Evolutionary conservation across 108 stramenopile species (phyloP), one percentile per base, ranked within the genome.

Genomic region (Stephanodiscus triporus): DNA sequence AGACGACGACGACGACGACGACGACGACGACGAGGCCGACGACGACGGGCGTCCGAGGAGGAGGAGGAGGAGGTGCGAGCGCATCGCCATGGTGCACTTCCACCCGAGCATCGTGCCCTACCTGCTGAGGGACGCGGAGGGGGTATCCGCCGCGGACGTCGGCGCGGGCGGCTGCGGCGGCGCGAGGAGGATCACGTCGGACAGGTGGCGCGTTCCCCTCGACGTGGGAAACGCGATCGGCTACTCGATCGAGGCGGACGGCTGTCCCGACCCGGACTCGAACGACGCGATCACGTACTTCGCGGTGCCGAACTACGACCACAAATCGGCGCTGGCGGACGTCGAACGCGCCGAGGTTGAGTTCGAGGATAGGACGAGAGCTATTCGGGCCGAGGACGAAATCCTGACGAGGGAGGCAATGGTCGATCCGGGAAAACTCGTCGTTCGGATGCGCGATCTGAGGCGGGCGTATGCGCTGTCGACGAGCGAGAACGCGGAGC

Each of bases 241-340:
- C 36, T 40, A 53, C 10, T 2, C 23, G 2, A n/a, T n/a, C n/a
- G 38, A 22, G 6, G 55, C 30, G 43, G 68, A 69, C 26, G 11
- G 26, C 0, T 69, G 68, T 57, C 68, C 68, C 45, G 56, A 54
- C 24, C 68, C 68, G 23, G 56, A 56, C 11, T 2, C 38, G 7
- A 69, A 56, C 27, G 68, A 56, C 17, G 40, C 45, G 42, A 29
- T 7, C 23, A 40, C 68, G 26, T 69, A 40, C 38, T 69, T 58
- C 29, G 68, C 68, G 40, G 14, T 69, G 24, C 68, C 68, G 38
- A 69, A 56, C 29, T 69, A 69, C 40, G 7, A 23, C 19, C 23
- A 53, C 19, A 56, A 69, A 42, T 19, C 36, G 17, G 68, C 68
- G 14, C 0, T 26, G 8, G 56, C 54, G 6, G 68, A 69, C 42